These are phyloP conservation scores for Plectosphaerella plurivora DNA, from an alignment of 2,329 filamentous ascomycete genomes.

Conservation along the genomic window DNA sequence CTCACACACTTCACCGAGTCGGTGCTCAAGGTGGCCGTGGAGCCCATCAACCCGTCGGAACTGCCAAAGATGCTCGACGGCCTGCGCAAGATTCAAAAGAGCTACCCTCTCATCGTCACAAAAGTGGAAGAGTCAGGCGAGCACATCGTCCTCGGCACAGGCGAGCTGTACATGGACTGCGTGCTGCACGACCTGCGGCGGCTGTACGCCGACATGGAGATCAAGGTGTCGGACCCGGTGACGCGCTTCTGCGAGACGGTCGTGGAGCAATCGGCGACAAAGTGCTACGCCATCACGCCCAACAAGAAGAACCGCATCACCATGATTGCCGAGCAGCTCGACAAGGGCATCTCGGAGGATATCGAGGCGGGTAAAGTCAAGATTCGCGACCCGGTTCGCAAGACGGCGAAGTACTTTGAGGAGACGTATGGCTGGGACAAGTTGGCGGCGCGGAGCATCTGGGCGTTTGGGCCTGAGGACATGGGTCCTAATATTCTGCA, in stretches of 20 bases:
- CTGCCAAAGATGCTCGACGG: conserved; percentile 98
- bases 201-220: conserved; percentile 98
- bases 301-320: conserved; percentile 99
- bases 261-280: conserved; percentile 93
- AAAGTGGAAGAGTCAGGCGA: conserved; percentile 98
- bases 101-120: conserved; percentile 89
- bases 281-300: conserved; percentile 94
- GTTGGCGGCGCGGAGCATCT: conserved; percentile 89
- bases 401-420: conserved; percentile 95
- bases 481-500: conserved; percentile 92
- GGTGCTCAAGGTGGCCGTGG: conserved; percentile 94
- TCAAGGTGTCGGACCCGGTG: conserved; percentile 97
- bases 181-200: conserved; percentile 90
- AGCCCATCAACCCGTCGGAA: conserved; percentile 97
- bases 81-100: conserved; percentile 94
- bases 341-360: conserved; percentile 90
- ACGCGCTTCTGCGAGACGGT: conserved; percentile 98
- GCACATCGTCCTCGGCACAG: conserved; percentile 90
- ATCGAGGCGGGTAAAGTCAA: conserved; percentile 88
- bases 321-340: conserved; percentile 94
- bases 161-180: conserved; percentile 99
- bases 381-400: conserved; percentile 88
- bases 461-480: conserved; percentile 97
- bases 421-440: conserved; percentile 97
- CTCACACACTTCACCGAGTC: conserved; percentile 95